Base-by-base conservation (phyloP, 805 yeast species). In the Pachysolen tannophilus region DNA sequence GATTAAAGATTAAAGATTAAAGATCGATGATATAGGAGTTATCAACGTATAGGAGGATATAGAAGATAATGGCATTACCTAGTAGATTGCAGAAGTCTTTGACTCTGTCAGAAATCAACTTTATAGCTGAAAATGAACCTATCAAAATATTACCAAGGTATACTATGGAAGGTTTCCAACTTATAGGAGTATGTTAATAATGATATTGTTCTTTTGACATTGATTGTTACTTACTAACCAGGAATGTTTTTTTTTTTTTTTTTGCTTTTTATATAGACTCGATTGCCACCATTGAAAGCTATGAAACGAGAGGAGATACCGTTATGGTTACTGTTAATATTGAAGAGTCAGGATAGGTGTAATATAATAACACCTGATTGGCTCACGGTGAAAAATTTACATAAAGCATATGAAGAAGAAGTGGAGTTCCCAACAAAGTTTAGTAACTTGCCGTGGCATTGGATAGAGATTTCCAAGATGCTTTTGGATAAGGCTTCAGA, bases 331-430 rank as follows among this genome's bases (percentile, higher is more conserved):
- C 97, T 97, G 0, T 52, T 88, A 6, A 60, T 88, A 15, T 61
- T 92, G 33, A 86, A 85, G 49, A 76, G 79, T 31, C 97, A 92
- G 54, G 80, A 78, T 31, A 80, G 87, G 48, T 86, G 97, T 56
- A 81, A 78, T 42, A 76, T 92, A 3, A 77, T 85, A 7, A 80
- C 87, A 10, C 98, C 98, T 0, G 67, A 63, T 1, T 92, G 98
- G 98, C 65, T 92, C 8, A 70, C 68, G 8, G 56, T 72, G 31
- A 61, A 63, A 14, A 63, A 63, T 33, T 55, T 90, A 38, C 70
- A 71, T 35, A 65, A 62, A 5, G 64, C 69, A 28, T 75, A 82
- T 45, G 84, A 80, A 15, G 78, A 72, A 41, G 97, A 90, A 50
- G 60, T 74, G 23, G 61, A 63, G 5, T 53, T 69, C 37, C 67